These are phyloP conservation scores for Xerocomellus intermedius DNA, from an alignment of 768 basidiomycete species.

Conservation along the genomic window DNA sequence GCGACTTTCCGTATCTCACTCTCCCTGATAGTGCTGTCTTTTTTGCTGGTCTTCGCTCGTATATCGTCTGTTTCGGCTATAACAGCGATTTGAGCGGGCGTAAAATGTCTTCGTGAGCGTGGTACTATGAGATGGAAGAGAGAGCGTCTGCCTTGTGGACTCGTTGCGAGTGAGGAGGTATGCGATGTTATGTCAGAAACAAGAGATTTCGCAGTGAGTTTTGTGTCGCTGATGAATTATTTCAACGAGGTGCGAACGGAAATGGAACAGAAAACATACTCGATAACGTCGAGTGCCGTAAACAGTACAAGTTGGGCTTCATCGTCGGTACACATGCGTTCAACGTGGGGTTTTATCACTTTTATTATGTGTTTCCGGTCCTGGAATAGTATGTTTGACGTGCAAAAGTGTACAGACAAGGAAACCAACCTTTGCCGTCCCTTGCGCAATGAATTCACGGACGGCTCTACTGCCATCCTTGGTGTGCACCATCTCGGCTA, in stretches of 20 bases:
- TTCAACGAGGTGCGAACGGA: neutral
- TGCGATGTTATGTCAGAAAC: conserved; percentile 64
- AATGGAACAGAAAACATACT: conserved; percentile 48
- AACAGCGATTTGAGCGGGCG: conserved; percentile 69
- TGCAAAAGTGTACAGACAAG: neutral
- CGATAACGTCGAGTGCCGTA: conserved; percentile 85
- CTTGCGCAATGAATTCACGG: conserved; percentile 79
- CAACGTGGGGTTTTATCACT: conserved; percentile 83
- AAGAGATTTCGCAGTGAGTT: conserved; percentile 79
- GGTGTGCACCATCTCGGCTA: conserved; percentile 94
- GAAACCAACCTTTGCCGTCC: conserved; percentile 69
- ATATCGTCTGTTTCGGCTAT: conserved; percentile 73
- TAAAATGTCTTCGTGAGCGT: conserved; percentile 83
- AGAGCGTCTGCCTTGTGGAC: conserved; percentile 75
- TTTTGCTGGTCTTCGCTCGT: conserved; percentile 80
- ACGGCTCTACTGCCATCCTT: conserved; percentile 86
- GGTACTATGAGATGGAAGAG: conserved; percentile 83
- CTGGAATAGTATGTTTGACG: conserved; percentile 32
- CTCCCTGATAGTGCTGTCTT: conserved; percentile 58
- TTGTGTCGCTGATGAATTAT: conserved; percentile 70
- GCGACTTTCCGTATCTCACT: conserved; percentile 73
- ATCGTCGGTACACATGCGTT: conserved; percentile 84
- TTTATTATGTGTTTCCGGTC: conserved; percentile 93
- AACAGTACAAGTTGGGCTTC: conserved; percentile 90
- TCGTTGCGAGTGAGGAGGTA: conserved; percentile 55